Base-by-base conservation (phyloP, 177 flowering plant species). In the Telopea speciosissima region DNA sequence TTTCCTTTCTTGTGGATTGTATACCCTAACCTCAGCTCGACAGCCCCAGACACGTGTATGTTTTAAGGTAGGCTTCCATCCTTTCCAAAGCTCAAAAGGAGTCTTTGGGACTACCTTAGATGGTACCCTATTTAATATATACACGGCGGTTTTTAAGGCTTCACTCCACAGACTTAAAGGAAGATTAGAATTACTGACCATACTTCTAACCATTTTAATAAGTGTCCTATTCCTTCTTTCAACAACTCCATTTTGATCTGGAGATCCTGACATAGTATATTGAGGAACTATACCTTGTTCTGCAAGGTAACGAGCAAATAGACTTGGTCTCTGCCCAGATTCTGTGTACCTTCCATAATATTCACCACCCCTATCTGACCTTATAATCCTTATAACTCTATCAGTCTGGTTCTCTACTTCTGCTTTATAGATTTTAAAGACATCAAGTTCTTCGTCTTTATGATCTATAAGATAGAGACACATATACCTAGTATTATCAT, bases 351-450 rank as follows among this genome's bases (percentile, higher is more conserved):
- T 74, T 26, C 61, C 68, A 56, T 68, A 68, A 24, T 74, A 69
- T 14, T 74, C 65, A 3, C 72, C 68, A 40, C 63, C 65, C 12
- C 77, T 22, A 68, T 71, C 72, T 24, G 68, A 62, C 22, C 65
- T 52, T 10, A 75, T 40, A 8, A 23, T 28, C 19, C 70, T 75
- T 4, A 75, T 71, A 13, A n/a, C 8, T n/a, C 49, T 60, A 0
- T 42, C 54, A 4, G 1, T 5, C 24, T 71, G 59, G n/a, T 54
- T 44, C 24, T 75, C 68, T 19, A 75, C 77, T 40, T 65, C 67
- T 1, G 60, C 70, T 22, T 70, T 70, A 54, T 52, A 71, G 3
- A 16, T 17, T 21, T 75, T 75, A 45, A 75, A 74, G 9, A 14
- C 61, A 1, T 70, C 63, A 3, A 70, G 26, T 5, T 73, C 26